phyloP scores from a whole-genome alignment of 305 asterid species.

The Solanum hybrid region DNA sequence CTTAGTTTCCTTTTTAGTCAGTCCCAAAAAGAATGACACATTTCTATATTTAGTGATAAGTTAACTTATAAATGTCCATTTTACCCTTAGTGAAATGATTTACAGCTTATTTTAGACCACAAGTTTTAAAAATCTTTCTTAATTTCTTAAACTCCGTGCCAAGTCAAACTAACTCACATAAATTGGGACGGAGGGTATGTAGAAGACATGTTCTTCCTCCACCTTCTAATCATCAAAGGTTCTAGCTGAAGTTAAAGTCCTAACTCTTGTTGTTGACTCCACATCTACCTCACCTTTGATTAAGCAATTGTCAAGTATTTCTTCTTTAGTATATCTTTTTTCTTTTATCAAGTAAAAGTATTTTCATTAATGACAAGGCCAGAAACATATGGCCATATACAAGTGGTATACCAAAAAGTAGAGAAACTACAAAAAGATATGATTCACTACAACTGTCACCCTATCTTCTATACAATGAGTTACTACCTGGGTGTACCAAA shows the following conservation, averaged over 20 bases:
- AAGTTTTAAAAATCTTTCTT: neutral
- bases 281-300: neutral
- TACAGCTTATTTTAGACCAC: neutral
- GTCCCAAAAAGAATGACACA: neutral
- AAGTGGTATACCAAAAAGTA: neutral
- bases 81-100: neutral
- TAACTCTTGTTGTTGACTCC: neutral
- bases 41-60: neutral
- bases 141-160: neutral
- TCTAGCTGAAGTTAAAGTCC: neutral
- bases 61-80: neutral
- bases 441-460: neutral
- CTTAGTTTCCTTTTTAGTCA: neutral
- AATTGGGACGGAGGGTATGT: neutral
- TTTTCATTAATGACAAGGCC: neutral
- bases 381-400: neutral
- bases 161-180: neutral
- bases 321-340: neutral
- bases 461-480: neutral
- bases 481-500: neutral
- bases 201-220: neutral
- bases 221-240: neutral
- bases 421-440: neutral
- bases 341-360: neutral
- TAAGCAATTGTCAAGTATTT: neutral